Evolutionary conservation across 176 grass and related monocot genomes (phyloP), one percentile per base, ranked within the genome.

Genomic region (Aegilops longissima): DNA sequence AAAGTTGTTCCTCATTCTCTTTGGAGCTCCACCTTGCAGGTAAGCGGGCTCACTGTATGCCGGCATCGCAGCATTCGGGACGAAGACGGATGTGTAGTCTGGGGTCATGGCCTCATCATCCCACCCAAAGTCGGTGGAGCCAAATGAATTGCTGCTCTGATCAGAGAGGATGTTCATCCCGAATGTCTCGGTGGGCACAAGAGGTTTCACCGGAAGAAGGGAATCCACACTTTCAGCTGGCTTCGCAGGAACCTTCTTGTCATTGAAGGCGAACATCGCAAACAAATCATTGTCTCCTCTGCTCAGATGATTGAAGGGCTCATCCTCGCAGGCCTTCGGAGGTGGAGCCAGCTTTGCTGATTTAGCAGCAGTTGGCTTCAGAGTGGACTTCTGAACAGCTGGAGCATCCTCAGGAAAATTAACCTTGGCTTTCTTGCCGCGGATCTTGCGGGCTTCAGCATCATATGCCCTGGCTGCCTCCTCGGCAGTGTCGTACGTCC

Each of bases 381-480:
- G 14, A 4, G 42, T 51, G 14, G 38, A 49, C 63, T 84, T 90
- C 30, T 88, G 85, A 81, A 79, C 40, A 84, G 35, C 17, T 49
- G 18, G 7, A 71, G 23, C 74, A 86, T 93, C 89, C 38, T 92
- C 92, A 20, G 94, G 92, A 79, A 96, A 93, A 62, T 96, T 96
- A 12, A 93, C 92, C 85, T 96, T 96, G 4, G 94, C 94, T 21
- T 96, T 96, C 70, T 91, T 93, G 9, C 94, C 94, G 42, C 94
- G 92, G 74, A 96, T 96, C 61, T 90, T 88, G 25, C 92, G 89
- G 29, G 93, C 93, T 69, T 92, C 91, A 84, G 86, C 91, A 59
- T 95, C 93, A 45, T 95, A 95, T 79, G 93, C 93, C 72, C 93
- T 90, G 31, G 94, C 92, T 58, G 94, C 94, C 69, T 88, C 94